Evolutionary conservation across 139 green algal species (phyloP).

Genomic region (Parachlorella kessleri): DNA sequence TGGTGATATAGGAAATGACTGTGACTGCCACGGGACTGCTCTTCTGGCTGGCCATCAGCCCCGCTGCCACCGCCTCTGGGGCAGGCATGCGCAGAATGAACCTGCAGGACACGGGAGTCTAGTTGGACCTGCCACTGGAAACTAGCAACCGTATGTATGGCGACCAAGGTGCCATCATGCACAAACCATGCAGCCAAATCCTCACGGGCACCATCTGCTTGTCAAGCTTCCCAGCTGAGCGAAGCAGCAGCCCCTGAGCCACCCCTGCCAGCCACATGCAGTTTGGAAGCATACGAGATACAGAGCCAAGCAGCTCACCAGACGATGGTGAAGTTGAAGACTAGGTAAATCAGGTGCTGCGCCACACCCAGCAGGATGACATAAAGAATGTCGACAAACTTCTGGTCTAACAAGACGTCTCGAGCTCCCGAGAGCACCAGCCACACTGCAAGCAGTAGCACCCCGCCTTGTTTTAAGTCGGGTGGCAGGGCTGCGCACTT

Average conservation of each 20-base stretch:
- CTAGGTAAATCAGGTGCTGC: conserved; percentile 66
- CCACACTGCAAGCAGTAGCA: conserved; percentile 55
- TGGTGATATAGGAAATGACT: conserved; percentile 57
- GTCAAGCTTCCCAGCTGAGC: too few species aligned
- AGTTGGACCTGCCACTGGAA: too few species aligned
- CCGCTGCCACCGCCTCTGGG: conserved; percentile 43
- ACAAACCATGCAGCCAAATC: too few species aligned
- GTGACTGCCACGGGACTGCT: conserved; percentile 62
- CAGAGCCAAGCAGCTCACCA: conserved; percentile 22
- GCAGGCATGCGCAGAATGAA: conserved; percentile 39
- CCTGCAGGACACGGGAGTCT: background rate
- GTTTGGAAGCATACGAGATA: too few species aligned
- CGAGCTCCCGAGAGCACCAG: conserved; percentile 62
- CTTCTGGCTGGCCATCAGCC: conserved; percentile 69
- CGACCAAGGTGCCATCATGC: too few species aligned
- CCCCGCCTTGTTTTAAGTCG: background rate
- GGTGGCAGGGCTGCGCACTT: too few species aligned
- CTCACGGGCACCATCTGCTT: too few species aligned
- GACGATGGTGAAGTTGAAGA: conserved; percentile 39
- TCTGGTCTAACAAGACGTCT: conserved; percentile 48
- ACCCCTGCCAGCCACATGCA: too few species aligned
- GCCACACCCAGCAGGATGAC: conserved; percentile 55
- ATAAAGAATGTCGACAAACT: conserved; percentile 51
- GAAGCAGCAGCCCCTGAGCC: too few species aligned
- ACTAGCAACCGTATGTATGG: too few species aligned